Conservation (phyloP, 1,139 yeast species). For the Taphrina confusa region DNA sequence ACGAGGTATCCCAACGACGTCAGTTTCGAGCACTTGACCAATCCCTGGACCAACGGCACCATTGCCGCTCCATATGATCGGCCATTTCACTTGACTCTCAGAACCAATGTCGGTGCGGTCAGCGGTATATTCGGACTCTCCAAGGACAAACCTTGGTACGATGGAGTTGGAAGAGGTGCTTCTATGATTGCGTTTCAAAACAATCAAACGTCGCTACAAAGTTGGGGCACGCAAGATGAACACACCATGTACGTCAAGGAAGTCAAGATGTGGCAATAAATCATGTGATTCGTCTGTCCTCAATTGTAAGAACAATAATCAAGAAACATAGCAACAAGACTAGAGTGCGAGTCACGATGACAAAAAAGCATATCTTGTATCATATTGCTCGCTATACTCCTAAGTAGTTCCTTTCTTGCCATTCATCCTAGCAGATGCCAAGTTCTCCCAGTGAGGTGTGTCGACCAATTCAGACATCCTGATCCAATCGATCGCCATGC, state of each 20-base stretch:
- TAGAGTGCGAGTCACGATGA: too few relatives aligned
- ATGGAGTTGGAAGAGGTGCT: conserved; percentile 27
- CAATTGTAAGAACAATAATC: too few relatives aligned
- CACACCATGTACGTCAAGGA: conserved; percentile 29
- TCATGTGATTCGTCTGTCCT: too few relatives aligned
- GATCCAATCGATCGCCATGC: conserved; percentile 34
- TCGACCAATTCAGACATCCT: conserved; percentile 26
- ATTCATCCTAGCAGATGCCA: conserved; percentile 21
- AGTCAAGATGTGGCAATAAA: conserved; percentile 26
- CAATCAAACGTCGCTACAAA: conserved; percentile 30
- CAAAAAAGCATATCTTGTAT: too few relatives aligned
- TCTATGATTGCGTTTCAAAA: conserved; percentile 34
- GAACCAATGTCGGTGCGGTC: conserved; percentile 40
- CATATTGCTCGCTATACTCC: too few relatives aligned
- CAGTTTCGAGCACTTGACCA: conserved; percentile 34
- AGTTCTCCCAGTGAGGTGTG: conserved; percentile 15
- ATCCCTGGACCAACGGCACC: conserved; percentile 37
- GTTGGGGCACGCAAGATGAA: conserved; percentile 25
- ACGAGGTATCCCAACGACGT: not conserved
- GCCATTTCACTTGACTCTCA: conserved; percentile 38
- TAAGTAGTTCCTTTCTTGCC: not conserved
- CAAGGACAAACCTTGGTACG: conserved; percentile 39
- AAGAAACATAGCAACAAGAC: too few relatives aligned
- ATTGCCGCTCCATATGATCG: conserved; percentile 39
- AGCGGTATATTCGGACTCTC: conserved; percentile 38